Evolutionary conservation across 495 filamentous ascomycete species (phyloP), one percentile per base, ranked within the genome.

Genomic region (Daldinia caldariorum): DNA sequence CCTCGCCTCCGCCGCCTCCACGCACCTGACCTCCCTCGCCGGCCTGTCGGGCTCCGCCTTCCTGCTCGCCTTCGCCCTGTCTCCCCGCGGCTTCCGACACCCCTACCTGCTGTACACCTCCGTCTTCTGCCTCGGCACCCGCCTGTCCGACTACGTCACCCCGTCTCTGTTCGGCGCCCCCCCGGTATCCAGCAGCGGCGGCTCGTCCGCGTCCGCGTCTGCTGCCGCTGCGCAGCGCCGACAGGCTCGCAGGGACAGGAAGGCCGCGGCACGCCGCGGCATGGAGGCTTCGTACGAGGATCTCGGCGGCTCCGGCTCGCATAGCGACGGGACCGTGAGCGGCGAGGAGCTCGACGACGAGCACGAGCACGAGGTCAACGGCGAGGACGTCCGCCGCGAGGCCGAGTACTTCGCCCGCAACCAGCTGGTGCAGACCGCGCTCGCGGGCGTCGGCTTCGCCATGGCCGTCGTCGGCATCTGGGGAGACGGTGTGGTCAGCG

Each of bases 21-120:
- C 79, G 53, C 87, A 92, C 64, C 79, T 88, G 51, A 78, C 87
- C n/a, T 75, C 82, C 29, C 85, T 97, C 18, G 82, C 89, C 61
- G 76, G 82, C 71, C 61, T 94, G 39, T 85, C 90, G 29, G 82
- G 83, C 64, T 74, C 83, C 50, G 88, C 90, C 26, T 86, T 97
- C 71, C 78, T 89, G 34, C 84, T 93, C 63, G 91, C 94, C 32
- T 97, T 88, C 79, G 63, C 82, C 37, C 81, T 94, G 70, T 94
- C 92, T 0, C 91, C 92, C 0, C 80, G 82, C 3, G 85, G 87
- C 58, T 83, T 84, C 66, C 87, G 89, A 66, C 94, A 97, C 76
- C 94, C 94, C 0, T 97, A 94, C 75, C 87, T 97, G 3, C 74
- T 97, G 37, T 97, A 93, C 89, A 90, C 91, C 32, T 83, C 84